Conservation (phyloP, 2,329 filamentous ascomycete species). For the Pyrenophora graminea region DNA sequence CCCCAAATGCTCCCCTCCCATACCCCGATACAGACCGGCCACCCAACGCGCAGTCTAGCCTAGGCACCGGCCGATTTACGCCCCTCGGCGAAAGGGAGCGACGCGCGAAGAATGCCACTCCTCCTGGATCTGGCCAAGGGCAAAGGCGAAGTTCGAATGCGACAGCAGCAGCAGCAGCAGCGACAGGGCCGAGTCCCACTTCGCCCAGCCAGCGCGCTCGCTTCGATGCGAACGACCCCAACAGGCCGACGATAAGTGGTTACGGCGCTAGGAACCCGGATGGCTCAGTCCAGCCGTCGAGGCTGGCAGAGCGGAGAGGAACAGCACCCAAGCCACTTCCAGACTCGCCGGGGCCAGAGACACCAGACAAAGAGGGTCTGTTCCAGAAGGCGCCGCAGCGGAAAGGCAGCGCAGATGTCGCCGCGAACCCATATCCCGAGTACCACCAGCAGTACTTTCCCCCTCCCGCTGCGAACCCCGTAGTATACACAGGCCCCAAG, state of each 20-base stretch:
- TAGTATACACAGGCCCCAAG: constrained; percentile 21
- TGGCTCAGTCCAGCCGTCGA: constrained; percentile 55
- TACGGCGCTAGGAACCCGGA: constrained; percentile 47
- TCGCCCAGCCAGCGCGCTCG: constrained; percentile 45
- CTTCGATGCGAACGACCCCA: constrained; percentile 55
- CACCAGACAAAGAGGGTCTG: constrained; percentile 76
- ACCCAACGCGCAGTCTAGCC: constrained; percentile 23
- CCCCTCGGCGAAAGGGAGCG: constrained; percentile 46
- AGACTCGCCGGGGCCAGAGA: constrained; percentile 77
- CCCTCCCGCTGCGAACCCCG: constrained; percentile 34
- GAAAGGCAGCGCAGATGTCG: constrained; percentile 24
- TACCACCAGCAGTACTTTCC: constrained; percentile 68
- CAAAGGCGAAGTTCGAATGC: constrained; percentile 38
- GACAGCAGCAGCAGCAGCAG: neutral
- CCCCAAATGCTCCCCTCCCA: constrained; percentile 50
- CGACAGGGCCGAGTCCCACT: constrained; percentile 33
- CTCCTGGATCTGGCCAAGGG: constrained; percentile 36
- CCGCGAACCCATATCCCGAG: constrained; percentile 52
- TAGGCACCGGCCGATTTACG: constrained; percentile 38
- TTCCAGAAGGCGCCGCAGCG: constrained; percentile 67
- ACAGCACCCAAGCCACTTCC: constrained; percentile 81
- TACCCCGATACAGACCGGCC: constrained; percentile 52
- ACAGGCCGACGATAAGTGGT: constrained; percentile 53
- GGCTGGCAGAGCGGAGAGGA: constrained; percentile 79
- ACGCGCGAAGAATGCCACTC: constrained; percentile 40